Base-by-base conservation (phyloP, 192 early-diverging fungal genomes). In the Coemansia sp. region DNA sequence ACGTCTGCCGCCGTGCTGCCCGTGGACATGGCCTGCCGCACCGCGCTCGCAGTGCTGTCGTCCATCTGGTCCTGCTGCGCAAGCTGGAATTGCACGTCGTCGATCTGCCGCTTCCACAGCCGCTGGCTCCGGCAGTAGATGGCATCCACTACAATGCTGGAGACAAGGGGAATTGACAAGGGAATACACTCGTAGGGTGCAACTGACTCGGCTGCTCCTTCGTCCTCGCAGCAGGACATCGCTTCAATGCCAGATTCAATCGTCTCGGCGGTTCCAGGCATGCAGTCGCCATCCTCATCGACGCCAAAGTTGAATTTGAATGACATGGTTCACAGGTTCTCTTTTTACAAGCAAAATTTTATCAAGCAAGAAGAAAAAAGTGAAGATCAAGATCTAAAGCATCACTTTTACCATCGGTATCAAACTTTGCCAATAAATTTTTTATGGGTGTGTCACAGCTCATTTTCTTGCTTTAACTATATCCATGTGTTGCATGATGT, bases 21-120 rank as follows among this genome's bases (percentile, higher is more conserved):
- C 3, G 54, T 66, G 42, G 62, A 45, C 30, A 81, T 75, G 18
- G 65, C 71, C 27, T 65, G 63, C 33, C 58, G 44, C 25, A 73
- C 59, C 12, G 50, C 54, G 35, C 61, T 65, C 24, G 70, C 65
- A n/a, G 63, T 54, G 16, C 70, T 60, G 31, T 73, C 84, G 30
- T 82, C 78, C 69, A 87, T 77, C 8, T 72, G 81, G 44, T 92
- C 92, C 23, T 89, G 82, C 49, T 87, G 82, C 28, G 91, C 91
- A 22, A 93, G 75, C 48, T 92, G 90, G 56, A 91, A 90, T 65
- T 90, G 91, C 47, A 94, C 86, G 61, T 96, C 94, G 27, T 84
- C 82, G 11, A 92, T 64, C 45, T 84, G 87, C 6, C 90, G 85
- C 64, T 86, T 88, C 74, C 86, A 89, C 50, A 91, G 54, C 32